Evolutionary conservation across 2,329 filamentous ascomycete genomes (phyloP).

Genomic region (Boeremia lycopersici): DNA sequence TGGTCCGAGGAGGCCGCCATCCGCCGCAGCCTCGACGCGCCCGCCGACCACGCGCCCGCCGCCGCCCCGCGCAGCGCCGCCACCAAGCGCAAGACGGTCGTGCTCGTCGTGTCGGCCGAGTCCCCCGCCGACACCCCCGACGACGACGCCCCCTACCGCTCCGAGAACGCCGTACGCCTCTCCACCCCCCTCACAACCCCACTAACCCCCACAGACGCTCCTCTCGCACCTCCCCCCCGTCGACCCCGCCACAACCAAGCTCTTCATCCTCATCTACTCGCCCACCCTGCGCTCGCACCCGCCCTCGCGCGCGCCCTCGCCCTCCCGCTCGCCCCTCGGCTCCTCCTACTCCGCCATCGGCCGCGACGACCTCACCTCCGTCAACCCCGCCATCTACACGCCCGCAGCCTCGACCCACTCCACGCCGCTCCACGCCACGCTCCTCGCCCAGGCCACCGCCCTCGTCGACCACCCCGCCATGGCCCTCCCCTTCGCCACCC

Average conservation of each 20-base stretch:
- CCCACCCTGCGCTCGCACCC: slow-evolving; percentile 74
- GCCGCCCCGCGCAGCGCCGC: slow-evolving; percentile 35
- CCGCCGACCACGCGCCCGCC: slow-evolving; percentile 39
- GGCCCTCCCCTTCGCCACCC: slow-evolving; percentile 85
- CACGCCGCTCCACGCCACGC: slow-evolving; percentile 71
- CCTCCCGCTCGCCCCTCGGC: slow-evolving; percentile 62
- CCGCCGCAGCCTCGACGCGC: slow-evolving; percentile 55
- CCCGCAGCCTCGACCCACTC: slow-evolving; percentile 43
- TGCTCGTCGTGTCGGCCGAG: slow-evolving; percentile 85
- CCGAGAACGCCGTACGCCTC: slow-evolving; percentile 78
- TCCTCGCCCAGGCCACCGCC: slow-evolving; percentile 78
- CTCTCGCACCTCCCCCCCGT: slow-evolving; percentile 85
- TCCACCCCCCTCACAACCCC: neutral
- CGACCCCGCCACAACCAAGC: slow-evolving; percentile 73
- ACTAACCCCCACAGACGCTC: slow-evolving; percentile 59
- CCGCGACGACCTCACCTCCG: slow-evolving; percentile 61
- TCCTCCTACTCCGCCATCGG: slow-evolving; percentile 91
- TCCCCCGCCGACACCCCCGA: slow-evolving; percentile 62
- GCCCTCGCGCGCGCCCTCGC: slow-evolving; percentile 31
- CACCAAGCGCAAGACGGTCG: slow-evolving; percentile 71
- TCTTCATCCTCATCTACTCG: slow-evolving; percentile 90
- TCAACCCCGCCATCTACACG: slow-evolving; percentile 50
- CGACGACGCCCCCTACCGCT: slow-evolving; percentile 61
- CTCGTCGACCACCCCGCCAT: slow-evolving; percentile 85
- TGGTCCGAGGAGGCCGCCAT: slow-evolving; percentile 91